Evolutionary conservation across 106 monocot species (phyloP), one percentile per base, ranked within the genome.

Genomic region (Dioscorea dumetorum): DNA sequence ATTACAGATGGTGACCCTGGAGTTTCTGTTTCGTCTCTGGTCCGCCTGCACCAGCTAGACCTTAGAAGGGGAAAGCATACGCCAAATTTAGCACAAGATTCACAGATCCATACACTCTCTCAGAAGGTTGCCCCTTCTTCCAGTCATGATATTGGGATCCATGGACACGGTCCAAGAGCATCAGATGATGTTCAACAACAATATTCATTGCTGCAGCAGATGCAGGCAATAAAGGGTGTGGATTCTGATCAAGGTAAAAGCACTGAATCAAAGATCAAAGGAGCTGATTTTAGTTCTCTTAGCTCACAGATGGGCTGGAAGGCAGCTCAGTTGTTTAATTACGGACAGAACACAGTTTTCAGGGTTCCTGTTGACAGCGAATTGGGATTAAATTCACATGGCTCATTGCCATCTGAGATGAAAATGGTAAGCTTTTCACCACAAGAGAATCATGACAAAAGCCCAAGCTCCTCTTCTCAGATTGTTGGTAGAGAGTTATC

Each of bases 391-490:
- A 12, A 50, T 56, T 48, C 67, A 2, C 71, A 33, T 22, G 59
- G 33, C 11, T 52, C 64, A 64, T 63, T 72, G 20, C 33, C 72
- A 50, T 61, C 72, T 12, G 67, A 72, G 21, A 49, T 31, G 13
- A 76, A 76, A 57, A 73, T 77, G 73, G 32, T 74, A 35, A 78
- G 53, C 21, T 82, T 78, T 70, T 41, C 70, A 24, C 60, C 73
- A 41, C 67, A 48, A 33, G 73, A 66, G 33, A 77, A 64, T 48
- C 69, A 73, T 62, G 69, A 69, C 33, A 72, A 34, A 28, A 61
- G 13, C 67, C 24, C 73, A 34, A 61, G 20, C 60, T 28, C 63
- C 64, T 52, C 70, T 70, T 49, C 73, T 24, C 69, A 70, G 28
- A 11, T 63, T 17, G 24, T 68, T 62, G 24, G 68, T 22, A 50